A percentile compares a stretch with the other conserved stretches of the same genome.
These are phyloP conservation scores for Fremontodendron californicum DNA, from an alignment of 345 rosid genomes.

Conservation along the genomic window DNA sequence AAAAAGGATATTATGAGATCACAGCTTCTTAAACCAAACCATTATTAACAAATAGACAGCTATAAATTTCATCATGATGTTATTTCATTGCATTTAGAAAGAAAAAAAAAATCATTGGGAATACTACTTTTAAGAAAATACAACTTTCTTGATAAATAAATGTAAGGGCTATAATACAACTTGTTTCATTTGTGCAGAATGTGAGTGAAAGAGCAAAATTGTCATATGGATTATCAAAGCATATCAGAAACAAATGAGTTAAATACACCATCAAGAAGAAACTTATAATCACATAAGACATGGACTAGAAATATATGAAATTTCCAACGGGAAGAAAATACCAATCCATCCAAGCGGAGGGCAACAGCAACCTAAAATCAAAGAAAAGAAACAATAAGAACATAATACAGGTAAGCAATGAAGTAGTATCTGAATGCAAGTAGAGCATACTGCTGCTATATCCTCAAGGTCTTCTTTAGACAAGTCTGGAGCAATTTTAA, in stretches of 20 bases:
- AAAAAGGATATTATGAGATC: neutral
- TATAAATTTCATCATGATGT: neutral
- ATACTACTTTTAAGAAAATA: neutral
- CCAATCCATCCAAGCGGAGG: constrained; percentile 94
- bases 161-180: neutral
- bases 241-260: neutral
- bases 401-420: neutral
- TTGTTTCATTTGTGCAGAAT: neutral
- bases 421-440: constrained; percentile 6
- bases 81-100: neutral
- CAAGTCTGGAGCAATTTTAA: constrained; percentile 96
- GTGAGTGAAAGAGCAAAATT: neutral
- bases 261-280: neutral
- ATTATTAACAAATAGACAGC: neutral
- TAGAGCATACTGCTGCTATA: constrained; percentile 77
- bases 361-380: constrained; percentile 86
- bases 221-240: neutral
- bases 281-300: neutral
- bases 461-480: constrained; percentile 95
- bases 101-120: neutral
- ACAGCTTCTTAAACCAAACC: neutral
- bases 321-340: constrained; percentile 29
- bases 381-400: constrained; percentile 31
- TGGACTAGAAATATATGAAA: neutral
- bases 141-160: neutral